Base-by-base conservation (phyloP, 2,329 filamentous ascomycete genomes). In the Shiraia sp. region DNA sequence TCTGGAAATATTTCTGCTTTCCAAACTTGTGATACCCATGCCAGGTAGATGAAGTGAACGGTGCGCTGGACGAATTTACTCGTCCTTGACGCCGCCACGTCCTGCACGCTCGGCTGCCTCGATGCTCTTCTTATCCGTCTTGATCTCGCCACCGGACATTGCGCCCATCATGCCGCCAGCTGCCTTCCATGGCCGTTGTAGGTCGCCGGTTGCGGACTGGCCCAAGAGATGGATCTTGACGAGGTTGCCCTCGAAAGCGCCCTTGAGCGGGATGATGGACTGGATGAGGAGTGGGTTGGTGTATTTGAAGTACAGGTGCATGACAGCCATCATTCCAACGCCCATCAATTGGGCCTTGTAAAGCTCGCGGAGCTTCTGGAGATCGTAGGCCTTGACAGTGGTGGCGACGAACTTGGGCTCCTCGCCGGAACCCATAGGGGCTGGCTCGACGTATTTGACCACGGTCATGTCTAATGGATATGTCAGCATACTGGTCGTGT, bases 241-340 rank as follows among this genome's bases (percentile, higher is more conserved):
- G 62, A 96, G 79, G 80, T 96, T 97, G 76, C 86, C 81, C 80
- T 99, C 93, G 73, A 99, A 82, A 32, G 90, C 92, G 69, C 87
- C 82, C 86, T 99, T 99, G 73, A 97, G 79, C 24, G 93, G 93
- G 68, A 99, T 93, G 77, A 99, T 96, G 72, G 88, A 95, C 83
- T 99, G 93, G 77, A 99, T 96, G 65, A 96, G 79, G 36, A 99
- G 88, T 29, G 93, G 93, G 84, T 97, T 99, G 77, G 91, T 97
- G 86, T 97, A 99, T 74, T 96, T 91, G 81, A 99, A 88, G 85
- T 97, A 99, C 49, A 99, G 57, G 78, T 99, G 93, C 92, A 99
- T 97, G 67, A 96, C 88, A 49, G 75, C 84, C 92, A 99, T 97
- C 91, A 99, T 99, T 72, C 82, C 91, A 45, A 99, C 79, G 47